Evolutionary conservation across 805 yeast genomes (phyloP).

Genomic region (Candida saitoana): DNA sequence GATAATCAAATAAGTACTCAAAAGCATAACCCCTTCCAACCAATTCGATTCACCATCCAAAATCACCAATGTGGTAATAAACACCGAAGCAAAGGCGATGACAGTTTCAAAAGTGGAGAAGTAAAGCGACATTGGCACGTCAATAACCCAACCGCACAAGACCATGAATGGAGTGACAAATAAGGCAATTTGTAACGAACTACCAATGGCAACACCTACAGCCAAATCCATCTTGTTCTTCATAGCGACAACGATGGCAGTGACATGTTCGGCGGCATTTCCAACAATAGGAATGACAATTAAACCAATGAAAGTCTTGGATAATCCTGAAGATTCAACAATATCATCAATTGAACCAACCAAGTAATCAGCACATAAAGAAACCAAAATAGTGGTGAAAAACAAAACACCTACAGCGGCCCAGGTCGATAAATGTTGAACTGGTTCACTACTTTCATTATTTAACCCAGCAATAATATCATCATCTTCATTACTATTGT

Average conservation of each 20-base stretch:
- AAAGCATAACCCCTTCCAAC: constrained; percentile 92
- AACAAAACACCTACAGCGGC: constrained; percentile 57
- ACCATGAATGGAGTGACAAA: constrained; percentile 96
- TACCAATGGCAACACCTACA: constrained; percentile 93
- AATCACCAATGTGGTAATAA: constrained; percentile 80
- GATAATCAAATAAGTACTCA: constrained; percentile 80
- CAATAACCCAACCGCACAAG: constrained; percentile 85
- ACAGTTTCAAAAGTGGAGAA: constrained; percentile 94
- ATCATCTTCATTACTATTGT: constrained; percentile 29
- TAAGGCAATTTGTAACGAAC: constrained; percentile 90
- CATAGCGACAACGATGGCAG: constrained; percentile 91
- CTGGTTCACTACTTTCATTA: constrained; percentile 22
- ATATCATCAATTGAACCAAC: constrained; percentile 91
- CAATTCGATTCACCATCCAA: constrained; percentile 94
- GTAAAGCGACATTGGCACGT: constrained; percentile 87
- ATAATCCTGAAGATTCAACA: constrained; percentile 77
- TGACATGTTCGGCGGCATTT: constrained; percentile 97
- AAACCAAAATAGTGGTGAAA: constrained; percentile 70
- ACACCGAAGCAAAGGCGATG: constrained; percentile 82
- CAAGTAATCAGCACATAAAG: constrained; percentile 87
- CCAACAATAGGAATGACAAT: constrained; percentile 95
- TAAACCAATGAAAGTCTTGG: constrained; percentile 92
- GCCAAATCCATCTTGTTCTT: constrained; percentile 98
- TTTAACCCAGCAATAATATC: constrained; percentile 30
- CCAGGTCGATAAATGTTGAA: constrained; percentile 44